Percentiles rank a stretch among this genome's conserved stretches.
Conservation (phyloP, 2,329 filamentous ascomycete genomes). For the Beauveria varroae region DNA sequence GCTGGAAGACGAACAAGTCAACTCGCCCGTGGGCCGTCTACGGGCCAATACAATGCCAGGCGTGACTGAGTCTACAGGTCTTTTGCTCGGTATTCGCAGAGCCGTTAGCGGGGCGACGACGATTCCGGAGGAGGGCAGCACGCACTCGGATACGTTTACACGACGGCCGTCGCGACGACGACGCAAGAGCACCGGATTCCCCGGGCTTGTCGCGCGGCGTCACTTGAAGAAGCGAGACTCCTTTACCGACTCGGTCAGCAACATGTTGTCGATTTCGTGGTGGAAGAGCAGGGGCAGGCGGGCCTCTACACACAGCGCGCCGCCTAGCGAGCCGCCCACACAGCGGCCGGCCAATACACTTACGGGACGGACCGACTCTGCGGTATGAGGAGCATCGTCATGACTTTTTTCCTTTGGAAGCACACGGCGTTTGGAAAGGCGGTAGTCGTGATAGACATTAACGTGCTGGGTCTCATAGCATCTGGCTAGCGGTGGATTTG, state of each 20-base stretch:
- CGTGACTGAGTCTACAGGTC: slow-evolving; percentile 31
- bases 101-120: slow-evolving; percentile 22
- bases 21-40: slow-evolving; percentile 31
- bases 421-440: slow-evolving; percentile 13
- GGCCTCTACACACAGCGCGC: slow-evolving; percentile 13
- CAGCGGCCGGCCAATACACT: slow-evolving; percentile 9
- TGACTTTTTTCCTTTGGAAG: slow-evolving; percentile 9
- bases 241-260: slow-evolving; percentile 40
- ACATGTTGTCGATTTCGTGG: slow-evolving; percentile 50
- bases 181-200: slow-evolving; percentile 54
- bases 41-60: slow-evolving; percentile 44
- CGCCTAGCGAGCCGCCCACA: neutral
- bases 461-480: neutral
- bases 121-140: slow-evolving; percentile 20
- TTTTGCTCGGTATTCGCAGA: slow-evolving; percentile 28
- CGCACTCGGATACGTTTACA: slow-evolving; percentile 23
- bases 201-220: slow-evolving; percentile 49
- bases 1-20: slow-evolving; percentile 59
- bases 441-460: slow-evolving; percentile 1
- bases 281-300: slow-evolving; percentile 29
- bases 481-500: neutral
- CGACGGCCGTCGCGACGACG: slow-evolving; percentile 34
- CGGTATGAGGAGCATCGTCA: slow-evolving; percentile 24
- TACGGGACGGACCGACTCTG: slow-evolving; percentile 19
- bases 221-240: slow-evolving; percentile 31